Percentiles rank a stretch among this genome's conserved stretches.
Conservation (phyloP, 805 yeast species). For the Blastobotrys terrestris region DNA sequence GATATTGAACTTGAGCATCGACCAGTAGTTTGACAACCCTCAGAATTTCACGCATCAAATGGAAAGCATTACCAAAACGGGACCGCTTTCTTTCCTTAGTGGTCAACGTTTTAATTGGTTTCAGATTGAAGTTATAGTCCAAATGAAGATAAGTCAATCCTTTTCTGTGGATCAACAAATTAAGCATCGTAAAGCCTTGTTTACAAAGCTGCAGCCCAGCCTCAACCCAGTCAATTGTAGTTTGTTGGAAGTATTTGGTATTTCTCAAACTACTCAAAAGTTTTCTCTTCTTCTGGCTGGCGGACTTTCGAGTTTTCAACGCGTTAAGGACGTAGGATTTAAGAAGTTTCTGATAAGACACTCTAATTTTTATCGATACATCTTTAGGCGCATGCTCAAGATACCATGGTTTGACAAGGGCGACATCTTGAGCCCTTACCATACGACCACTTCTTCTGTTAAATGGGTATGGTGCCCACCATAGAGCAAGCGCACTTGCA, state of each 20-base stretch:
- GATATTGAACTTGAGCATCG: slow-evolving; percentile 87
- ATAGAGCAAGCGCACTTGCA: slow-evolving; percentile 53
- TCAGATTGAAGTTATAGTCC: slow-evolving; percentile 91
- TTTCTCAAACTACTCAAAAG: slow-evolving; percentile 59
- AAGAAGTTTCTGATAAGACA: slow-evolving; percentile 85
- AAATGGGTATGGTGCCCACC: slow-evolving; percentile 83
- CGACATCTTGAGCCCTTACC: slow-evolving; percentile 84
- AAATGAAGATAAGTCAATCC: slow-evolving; percentile 89
- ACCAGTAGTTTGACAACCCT: slow-evolving; percentile 80
- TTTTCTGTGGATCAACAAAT: slow-evolving; percentile 78
- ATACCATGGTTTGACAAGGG: slow-evolving; percentile 79
- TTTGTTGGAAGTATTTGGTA: slow-evolving; percentile 87
- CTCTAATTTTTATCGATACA: slow-evolving; percentile 60
- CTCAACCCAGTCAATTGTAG: slow-evolving; percentile 96
- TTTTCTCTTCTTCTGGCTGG: slow-evolving; percentile 46
- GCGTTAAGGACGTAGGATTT: slow-evolving; percentile 70
- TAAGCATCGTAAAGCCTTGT: slow-evolving; percentile 93
- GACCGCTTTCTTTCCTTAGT: slow-evolving; percentile 95
- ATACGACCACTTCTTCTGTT: slow-evolving; percentile 65
- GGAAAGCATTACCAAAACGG: slow-evolving; percentile 94
- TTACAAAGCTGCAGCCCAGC: slow-evolving; percentile 91
- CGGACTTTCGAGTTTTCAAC: slow-evolving; percentile 44
- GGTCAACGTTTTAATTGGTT: slow-evolving; percentile 92
- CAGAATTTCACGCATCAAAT: slow-evolving; percentile 81
- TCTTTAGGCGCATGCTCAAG: slow-evolving; percentile 48